Evolutionary conservation across 2,329 filamentous ascomycete species (phyloP).

Genomic region (Daldinia eschscholtzii): DNA sequence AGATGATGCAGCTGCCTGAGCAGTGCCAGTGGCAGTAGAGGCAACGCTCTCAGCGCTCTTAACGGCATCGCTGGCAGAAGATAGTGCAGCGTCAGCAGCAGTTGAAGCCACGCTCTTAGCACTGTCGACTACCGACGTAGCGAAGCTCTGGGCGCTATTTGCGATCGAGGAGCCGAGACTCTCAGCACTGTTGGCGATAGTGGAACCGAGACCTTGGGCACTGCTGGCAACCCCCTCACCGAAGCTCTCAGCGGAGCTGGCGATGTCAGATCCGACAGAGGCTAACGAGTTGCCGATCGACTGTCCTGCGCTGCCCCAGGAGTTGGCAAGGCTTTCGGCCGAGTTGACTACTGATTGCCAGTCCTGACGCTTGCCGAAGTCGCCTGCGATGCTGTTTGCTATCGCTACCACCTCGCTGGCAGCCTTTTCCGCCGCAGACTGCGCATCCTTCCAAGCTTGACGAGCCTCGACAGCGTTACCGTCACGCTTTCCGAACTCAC

Average conservation of each 20-base stretch:
- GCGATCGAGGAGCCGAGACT: conserved; percentile 31
- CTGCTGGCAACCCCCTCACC: conserved; percentile 27
- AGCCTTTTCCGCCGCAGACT: conserved; percentile 17
- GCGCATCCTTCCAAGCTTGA: conserved; percentile 22
- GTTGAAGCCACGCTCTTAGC: conserved; percentile 34
- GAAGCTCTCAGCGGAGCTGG: conserved; percentile 31
- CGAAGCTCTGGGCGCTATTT: conserved; percentile 25
- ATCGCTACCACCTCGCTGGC: conserved; percentile 26
- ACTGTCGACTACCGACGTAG: conserved; percentile 33
- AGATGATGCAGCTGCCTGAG: conserved; percentile 32
- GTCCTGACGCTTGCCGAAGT: conserved; percentile 35
- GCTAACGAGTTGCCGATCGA: conserved; percentile 27
- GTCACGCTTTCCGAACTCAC: conserved; percentile 13
- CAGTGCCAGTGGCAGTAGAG: conserved; percentile 42
- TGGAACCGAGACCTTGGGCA: conserved; percentile 18
- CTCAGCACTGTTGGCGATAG: conserved; percentile 22
- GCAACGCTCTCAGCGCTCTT: conserved; percentile 44
- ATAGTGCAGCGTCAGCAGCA: conserved; percentile 33
- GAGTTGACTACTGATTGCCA: conserved; percentile 42
- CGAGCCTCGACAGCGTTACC: conserved; percentile 9
- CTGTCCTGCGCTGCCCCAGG: conserved; percentile 30
- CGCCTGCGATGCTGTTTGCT: conserved; percentile 27
- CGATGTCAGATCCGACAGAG: conserved; percentile 28
- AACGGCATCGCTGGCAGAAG: conserved; percentile 38
- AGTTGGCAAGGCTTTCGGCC: conserved; percentile 40